A percentile compares a stretch with the other conserved stretches of the same genome.
Evolutionary conservation across 1,139 yeast genomes (phyloP).

Genomic region (Magnusiomyces sp.): DNA sequence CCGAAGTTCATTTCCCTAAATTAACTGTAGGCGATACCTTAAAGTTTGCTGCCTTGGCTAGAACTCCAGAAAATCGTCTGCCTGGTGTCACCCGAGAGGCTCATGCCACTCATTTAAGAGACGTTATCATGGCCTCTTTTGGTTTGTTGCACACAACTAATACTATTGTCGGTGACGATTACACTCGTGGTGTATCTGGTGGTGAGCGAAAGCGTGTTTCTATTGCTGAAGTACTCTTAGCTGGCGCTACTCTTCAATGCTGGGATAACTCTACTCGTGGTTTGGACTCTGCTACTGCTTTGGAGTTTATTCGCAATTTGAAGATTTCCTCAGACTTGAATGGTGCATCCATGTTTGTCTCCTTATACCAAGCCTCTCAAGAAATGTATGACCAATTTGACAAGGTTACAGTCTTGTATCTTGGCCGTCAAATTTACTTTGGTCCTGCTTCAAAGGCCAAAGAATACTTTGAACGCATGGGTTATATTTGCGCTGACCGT

Average conservation of each 20-base stretch:
- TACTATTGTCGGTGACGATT: slow-evolving; percentile 64
- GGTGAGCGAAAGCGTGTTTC: slow-evolving; percentile 81
- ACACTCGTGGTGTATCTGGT: slow-evolving; percentile 72
- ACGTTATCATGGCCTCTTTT: slow-evolving; percentile 62
- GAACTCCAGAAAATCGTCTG: slow-evolving; percentile 59
- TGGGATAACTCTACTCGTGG: slow-evolving; percentile 77
- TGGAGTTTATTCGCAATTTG: slow-evolving; percentile 63
- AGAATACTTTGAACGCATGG: slow-evolving; percentile 54
- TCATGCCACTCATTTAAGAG: slow-evolving; percentile 53
- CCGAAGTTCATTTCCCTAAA: slow-evolving; percentile 65
- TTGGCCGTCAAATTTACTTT: slow-evolving; percentile 68
- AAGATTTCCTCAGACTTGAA: slow-evolving; percentile 53
- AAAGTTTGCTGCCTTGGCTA: slow-evolving; percentile 51
- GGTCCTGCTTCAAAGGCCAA: slow-evolving; percentile 59
- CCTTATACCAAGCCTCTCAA: slow-evolving; percentile 77
- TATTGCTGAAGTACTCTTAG: slow-evolving; percentile 57
- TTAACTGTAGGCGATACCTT: slow-evolving; percentile 65
- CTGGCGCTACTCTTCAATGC: slow-evolving; percentile 55
- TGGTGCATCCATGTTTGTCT: slow-evolving; percentile 56
- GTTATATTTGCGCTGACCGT: slow-evolving; percentile 62
- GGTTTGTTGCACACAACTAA: slow-evolving; percentile 59
- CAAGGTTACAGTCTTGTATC: slow-evolving; percentile 62
- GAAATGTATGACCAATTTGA: slow-evolving; percentile 69
- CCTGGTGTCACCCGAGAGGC: slow-evolving; percentile 48
- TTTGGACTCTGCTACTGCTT: slow-evolving; percentile 65